Conservation (phyloP, 805 yeast genomes). For the Teunomyces panamensis region DNA sequence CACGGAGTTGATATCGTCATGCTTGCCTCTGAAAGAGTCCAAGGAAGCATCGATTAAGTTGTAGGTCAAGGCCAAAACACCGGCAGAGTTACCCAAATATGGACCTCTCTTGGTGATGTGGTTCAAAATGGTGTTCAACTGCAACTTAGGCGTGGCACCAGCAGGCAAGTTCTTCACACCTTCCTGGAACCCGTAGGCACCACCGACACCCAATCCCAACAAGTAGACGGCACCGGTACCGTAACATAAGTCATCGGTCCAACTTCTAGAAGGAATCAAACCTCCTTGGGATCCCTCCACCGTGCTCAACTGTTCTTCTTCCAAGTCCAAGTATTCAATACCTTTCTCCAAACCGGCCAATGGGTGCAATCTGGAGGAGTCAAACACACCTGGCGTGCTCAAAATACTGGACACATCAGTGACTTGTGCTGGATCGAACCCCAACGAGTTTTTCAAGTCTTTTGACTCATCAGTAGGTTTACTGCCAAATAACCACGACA, state of each 20-base stretch:
- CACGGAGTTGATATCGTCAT: conserved; percentile 80
- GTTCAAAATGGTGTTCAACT: conserved; percentile 86
- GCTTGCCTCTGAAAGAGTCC: conserved; percentile 81
- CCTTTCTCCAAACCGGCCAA: conserved; percentile 89
- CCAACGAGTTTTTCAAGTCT: conserved; percentile 37
- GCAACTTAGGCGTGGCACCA: conserved; percentile 72
- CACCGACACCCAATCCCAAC: conserved; percentile 84
- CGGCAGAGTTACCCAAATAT: conserved; percentile 90
- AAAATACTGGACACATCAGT: conserved; percentile 62
- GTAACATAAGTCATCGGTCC: conserved; percentile 96
- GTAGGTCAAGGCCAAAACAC: conserved; percentile 87
- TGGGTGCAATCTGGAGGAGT: conserved; percentile 78
- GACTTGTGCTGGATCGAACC: conserved; percentile 65
- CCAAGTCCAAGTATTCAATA: conserved; percentile 85
- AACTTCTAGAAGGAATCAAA: conserved; percentile 91
- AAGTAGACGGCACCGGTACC: conserved; percentile 96
- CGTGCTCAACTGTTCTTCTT: conserved; percentile 68
- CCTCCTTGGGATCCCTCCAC: conserved; percentile 92
- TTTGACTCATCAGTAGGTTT: conserved; percentile 19
- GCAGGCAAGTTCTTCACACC: conserved; percentile 78
- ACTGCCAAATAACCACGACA: conserved; percentile 55
- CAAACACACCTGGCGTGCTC: conserved; percentile 59
- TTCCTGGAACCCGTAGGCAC: conserved; percentile 81
- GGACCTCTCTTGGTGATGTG: conserved; percentile 96
- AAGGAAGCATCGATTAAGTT: conserved; percentile 78